phyloP scores from a whole-genome alignment of 2,329 filamentous ascomycete species.

The Xylaria multiplex region DNA sequence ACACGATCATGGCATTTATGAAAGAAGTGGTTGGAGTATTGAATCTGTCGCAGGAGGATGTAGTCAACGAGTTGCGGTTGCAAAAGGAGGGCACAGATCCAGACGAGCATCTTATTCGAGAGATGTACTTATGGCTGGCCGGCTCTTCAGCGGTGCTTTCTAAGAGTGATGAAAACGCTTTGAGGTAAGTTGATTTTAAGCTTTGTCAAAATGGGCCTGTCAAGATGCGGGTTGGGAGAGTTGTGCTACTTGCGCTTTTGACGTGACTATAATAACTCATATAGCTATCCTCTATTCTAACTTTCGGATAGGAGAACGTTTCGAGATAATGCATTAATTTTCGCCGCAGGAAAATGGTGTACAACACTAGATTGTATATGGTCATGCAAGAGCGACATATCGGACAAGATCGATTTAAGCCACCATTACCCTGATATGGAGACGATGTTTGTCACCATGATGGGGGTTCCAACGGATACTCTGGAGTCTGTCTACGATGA shows the following conservation, averaged over 20 bases:
- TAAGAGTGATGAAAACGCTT: background rate
- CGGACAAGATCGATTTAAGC: constrained; percentile 44
- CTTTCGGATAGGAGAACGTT: constrained; percentile 30
- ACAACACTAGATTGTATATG: constrained; percentile 48
- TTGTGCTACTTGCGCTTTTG: background rate
- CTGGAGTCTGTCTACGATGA: constrained; percentile 48
- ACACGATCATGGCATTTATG: background rate
- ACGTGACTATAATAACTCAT: background rate
- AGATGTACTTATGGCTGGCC: constrained; percentile 10
- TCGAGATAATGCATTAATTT: constrained; percentile 32
- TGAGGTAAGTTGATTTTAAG: constrained; percentile 8
- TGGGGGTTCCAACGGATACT: constrained; percentile 46
- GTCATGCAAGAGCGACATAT: constrained; percentile 47
- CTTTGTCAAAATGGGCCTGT: background rate
- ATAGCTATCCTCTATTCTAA: background rate
- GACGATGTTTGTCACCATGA: constrained; percentile 41
- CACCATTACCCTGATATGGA: constrained; percentile 45
- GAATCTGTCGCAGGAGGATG: constrained; percentile 8
- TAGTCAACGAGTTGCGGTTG: constrained; percentile 11
- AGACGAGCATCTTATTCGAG: constrained; percentile 8
- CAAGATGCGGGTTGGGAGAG: background rate
- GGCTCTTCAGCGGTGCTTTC: background rate
- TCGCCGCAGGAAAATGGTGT: constrained; percentile 44
- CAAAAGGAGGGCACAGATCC: constrained; percentile 3
- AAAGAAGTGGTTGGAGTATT: constrained; percentile 4